A percentile compares a stretch with the other conserved stretches of the same genome.
Evolutionary conservation across 1,284 basidiomycete species (phyloP).

Genomic region (Sutorius eximius): DNA sequence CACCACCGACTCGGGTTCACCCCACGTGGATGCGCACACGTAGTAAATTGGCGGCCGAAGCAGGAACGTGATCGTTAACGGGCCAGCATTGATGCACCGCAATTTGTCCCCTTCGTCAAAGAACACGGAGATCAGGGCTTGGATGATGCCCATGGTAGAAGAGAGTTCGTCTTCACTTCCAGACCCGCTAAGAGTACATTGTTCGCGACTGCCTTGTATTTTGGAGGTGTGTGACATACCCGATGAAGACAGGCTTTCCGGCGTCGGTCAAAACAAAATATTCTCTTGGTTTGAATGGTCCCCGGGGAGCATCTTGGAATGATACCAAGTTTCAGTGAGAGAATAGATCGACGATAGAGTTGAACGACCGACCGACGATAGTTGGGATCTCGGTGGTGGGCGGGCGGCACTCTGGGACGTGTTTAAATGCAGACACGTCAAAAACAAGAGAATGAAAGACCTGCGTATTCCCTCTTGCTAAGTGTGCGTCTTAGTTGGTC

Average conservation of each 20-base stretch:
- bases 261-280: conserved; percentile 94
- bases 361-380: conserved; percentile 9
- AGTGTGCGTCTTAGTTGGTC: conserved; percentile 70
- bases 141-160: conserved; percentile 88
- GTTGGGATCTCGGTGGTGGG: conserved; percentile 14
- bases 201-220: not conserved
- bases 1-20: conserved; percentile 91
- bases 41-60: conserved; percentile 89
- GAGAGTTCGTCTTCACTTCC: conserved; percentile 61
- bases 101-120: conserved; percentile 84
- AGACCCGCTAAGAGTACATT: conserved; percentile 43
- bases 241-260: conserved; percentile 90
- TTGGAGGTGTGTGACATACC: conserved; percentile 42
- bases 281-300: conserved; percentile 62
- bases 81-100: conserved; percentile 75
- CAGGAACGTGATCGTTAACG: conserved; percentile 80
- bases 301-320: conserved; percentile 24
- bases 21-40: conserved; percentile 87
- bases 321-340: conserved; percentile 8
- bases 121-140: conserved; percentile 92
- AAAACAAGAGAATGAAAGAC: conserved; percentile 17
- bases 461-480: conserved; percentile 43
- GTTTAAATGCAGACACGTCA: not conserved
- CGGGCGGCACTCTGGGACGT: conserved; percentile 13
- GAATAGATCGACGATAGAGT: not conserved